These are phyloP conservation scores for Venturia effusa DNA, from an alignment of 2,329 filamentous ascomycete genomes.

Conservation along the genomic window DNA sequence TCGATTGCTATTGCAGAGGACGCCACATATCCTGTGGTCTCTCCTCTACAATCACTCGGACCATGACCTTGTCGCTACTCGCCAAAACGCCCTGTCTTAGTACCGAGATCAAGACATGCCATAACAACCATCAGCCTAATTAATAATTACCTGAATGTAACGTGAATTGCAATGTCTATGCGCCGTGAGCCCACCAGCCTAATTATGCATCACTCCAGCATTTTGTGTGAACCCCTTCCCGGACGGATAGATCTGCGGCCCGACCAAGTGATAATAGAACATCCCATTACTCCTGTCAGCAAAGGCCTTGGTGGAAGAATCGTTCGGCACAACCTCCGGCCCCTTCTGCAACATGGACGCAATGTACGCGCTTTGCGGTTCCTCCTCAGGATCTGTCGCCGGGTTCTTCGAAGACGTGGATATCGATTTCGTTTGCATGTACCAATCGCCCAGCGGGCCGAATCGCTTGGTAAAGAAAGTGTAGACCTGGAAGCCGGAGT, in stretches of 20 bases:
- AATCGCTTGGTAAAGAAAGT: conserved; percentile 7
- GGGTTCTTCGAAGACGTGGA: neutral
- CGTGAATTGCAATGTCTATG: neutral
- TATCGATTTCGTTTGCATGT: conserved; percentile 2
- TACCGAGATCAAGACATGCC: too few relatives aligned
- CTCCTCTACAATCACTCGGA: too few relatives aligned
- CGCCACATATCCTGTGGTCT: too few relatives aligned
- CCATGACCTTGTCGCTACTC: too few relatives aligned
- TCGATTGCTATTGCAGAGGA: too few relatives aligned
- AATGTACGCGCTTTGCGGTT: neutral
- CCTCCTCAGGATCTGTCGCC: neutral
- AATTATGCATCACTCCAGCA: neutral
- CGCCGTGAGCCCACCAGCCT: neutral
- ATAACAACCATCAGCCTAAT: too few relatives aligned
- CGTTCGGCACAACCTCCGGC: neutral
- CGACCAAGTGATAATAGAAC: conserved; percentile 5
- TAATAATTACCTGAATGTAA: too few relatives aligned
- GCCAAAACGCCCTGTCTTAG: too few relatives aligned
- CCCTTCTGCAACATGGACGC: neutral
- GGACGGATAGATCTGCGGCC: neutral
- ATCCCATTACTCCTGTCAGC: conserved; percentile 8
- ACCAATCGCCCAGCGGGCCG: conserved; percentile 7
- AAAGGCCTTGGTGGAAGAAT: neutral
- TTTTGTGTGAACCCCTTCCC: neutral
- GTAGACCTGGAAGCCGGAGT: neutral